Conservation (phyloP, 345 rosid species). For the Bruguiera gymnorhiza region DNA sequence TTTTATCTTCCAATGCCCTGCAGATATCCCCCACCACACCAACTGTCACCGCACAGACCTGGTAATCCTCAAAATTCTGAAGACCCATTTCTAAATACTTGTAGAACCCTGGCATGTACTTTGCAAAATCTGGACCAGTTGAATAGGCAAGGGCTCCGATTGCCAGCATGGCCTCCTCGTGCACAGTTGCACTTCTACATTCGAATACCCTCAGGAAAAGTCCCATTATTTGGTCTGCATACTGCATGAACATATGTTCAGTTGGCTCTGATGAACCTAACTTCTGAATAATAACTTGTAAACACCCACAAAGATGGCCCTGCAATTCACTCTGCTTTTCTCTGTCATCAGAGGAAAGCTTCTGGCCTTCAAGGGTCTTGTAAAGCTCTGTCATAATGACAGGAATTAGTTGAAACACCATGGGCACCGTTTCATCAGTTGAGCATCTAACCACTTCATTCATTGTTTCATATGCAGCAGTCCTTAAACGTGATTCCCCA, state of each 20-base stretch:
- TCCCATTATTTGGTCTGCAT: constrained; percentile 5
- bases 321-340: constrained; percentile 6
- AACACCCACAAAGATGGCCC: constrained; percentile 5
- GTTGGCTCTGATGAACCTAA: not conserved
- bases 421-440: not conserved
- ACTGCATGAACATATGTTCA: not conserved
- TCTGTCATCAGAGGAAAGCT: not conserved
- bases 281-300: constrained; percentile 1
- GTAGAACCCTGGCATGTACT: constrained; percentile 6
- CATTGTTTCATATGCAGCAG: constrained; percentile 3
- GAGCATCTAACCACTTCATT: constrained; percentile 3
- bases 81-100: constrained; percentile 7
- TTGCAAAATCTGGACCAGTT: not conserved
- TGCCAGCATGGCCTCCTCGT: constrained; percentile 2
- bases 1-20: constrained; percentile 4
- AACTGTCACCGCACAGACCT: constrained; percentile 5
- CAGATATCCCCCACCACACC: constrained; percentile 5
- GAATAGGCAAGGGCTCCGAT: constrained; percentile 4
- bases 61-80: constrained; percentile 4
- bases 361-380: not conserved
- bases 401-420: not conserved
- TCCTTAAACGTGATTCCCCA: constrained; percentile 1
- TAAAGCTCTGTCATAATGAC: constrained; percentile 4
- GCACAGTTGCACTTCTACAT: not conserved
- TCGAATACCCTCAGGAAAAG: not conserved